Evolutionary conservation across 1,284 basidiomycete genomes (phyloP).

Genomic region (Takashimella koratensis): DNA sequence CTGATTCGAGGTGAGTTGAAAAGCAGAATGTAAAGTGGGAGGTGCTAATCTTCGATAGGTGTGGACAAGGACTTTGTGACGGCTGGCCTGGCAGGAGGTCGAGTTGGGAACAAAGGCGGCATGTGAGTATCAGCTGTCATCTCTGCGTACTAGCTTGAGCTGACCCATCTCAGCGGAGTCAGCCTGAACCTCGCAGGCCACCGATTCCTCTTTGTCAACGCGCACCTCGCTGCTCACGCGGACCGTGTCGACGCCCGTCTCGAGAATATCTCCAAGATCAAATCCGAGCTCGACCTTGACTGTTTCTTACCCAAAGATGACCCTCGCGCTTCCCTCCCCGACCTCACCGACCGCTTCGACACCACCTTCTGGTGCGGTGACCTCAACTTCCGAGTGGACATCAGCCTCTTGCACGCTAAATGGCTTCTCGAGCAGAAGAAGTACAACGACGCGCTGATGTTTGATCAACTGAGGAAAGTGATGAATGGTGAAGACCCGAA

Average conservation of each 20-base stretch:
- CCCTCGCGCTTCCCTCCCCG: conserved; percentile 26
- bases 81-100: conserved; percentile 54
- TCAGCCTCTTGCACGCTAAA: conserved; percentile 54
- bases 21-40: neutral
- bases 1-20: conserved; percentile 43
- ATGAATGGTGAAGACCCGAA: conserved; percentile 47
- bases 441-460: conserved; percentile 51
- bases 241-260: conserved; percentile 42
- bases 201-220: conserved; percentile 56
- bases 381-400: conserved; percentile 55
- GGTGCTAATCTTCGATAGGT: conserved; percentile 20
- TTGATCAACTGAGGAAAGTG: conserved; percentile 54
- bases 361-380: conserved; percentile 55
- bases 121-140: conserved; percentile 28
- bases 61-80: conserved; percentile 55
- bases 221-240: conserved; percentile 55
- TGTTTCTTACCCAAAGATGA: conserved; percentile 51
- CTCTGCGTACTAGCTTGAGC: conserved; percentile 16
- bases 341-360: conserved; percentile 55
- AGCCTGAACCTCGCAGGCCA: conserved; percentile 53
- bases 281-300: conserved; percentile 53
- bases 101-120: conserved; percentile 55
- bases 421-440: conserved; percentile 55
- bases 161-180: conserved; percentile 48
- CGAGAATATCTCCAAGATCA: conserved; percentile 52